A percentile compares a stretch with the other conserved stretches of the same genome.
Evolutionary conservation across 1,284 basidiomycete species (phyloP).

Genomic region (Apiotrichum montevideense): DNA sequence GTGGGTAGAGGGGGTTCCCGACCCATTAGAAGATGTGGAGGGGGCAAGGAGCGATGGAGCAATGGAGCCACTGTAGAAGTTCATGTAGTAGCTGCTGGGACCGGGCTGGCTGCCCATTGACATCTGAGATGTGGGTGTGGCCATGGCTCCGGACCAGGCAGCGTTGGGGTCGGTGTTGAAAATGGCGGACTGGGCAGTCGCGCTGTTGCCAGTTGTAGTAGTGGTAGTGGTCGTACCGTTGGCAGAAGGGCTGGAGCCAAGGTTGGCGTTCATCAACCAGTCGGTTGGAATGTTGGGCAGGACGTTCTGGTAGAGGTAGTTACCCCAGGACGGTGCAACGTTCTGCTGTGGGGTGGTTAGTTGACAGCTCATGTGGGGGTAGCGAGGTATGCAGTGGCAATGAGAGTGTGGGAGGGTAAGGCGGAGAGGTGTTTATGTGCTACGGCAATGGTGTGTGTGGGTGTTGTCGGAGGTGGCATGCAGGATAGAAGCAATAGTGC

Average conservation of each 20-base stretch:
- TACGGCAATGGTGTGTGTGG: too few species aligned
- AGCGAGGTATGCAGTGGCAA: neutral
- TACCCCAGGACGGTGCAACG: slow-evolving; percentile 35
- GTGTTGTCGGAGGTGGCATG: too few species aligned
- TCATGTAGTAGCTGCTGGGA: slow-evolving; percentile 13
- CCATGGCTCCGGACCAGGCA: neutral
- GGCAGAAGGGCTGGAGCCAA: slow-evolving; percentile 12
- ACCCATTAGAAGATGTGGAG: neutral
- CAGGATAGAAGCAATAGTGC: too few species aligned
- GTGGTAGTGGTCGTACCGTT: neutral
- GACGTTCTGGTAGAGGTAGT: slow-evolving; percentile 41
- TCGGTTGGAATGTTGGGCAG: slow-evolving; percentile 24
- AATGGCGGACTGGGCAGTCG: slow-evolving; percentile 10
- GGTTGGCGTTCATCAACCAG: slow-evolving; percentile 24
- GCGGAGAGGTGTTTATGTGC: neutral
- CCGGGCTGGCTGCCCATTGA: slow-evolving; percentile 6
- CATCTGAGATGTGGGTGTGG: neutral
- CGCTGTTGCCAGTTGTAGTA: slow-evolving; percentile 5
- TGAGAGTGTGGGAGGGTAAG: neutral
- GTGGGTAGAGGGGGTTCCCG: slow-evolving; percentile 2
- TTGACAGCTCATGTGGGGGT: neutral
- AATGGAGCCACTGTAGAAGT: slow-evolving; percentile 21
- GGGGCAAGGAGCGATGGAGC: slow-evolving; percentile 28
- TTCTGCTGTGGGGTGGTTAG: slow-evolving; percentile 14
- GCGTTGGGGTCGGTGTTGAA: slow-evolving; percentile 13